These are phyloP conservation scores for Ceriops zippeliana DNA, from an alignment of 345 rosid species.

Conservation along the genomic window DNA sequence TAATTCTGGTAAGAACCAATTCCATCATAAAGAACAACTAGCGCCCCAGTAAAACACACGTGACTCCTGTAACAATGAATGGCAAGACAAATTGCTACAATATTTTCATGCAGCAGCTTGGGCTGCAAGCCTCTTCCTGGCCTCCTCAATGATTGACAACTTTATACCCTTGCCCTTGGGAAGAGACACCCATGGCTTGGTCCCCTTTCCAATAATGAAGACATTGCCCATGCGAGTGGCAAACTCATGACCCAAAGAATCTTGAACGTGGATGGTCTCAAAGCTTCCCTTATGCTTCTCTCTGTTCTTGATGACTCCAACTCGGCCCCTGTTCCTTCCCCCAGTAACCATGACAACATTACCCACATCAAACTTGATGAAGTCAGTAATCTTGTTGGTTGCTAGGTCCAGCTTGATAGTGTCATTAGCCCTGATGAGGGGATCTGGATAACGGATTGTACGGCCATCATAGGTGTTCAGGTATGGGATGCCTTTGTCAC, in stretches of 20 bases:
- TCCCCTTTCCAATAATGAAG: conserved; percentile 71
- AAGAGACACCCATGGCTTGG: conserved; percentile 85
- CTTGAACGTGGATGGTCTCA: conserved; percentile 77
- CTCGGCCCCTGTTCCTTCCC: conserved; percentile 88
- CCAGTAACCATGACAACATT: conserved; percentile 94
- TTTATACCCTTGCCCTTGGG: conserved; percentile 91
- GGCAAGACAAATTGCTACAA: not conserved
- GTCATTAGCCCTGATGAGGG: conserved; percentile 81
- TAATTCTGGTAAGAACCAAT: not conserved
- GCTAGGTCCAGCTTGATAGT: conserved; percentile 82
- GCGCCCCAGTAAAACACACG: not conserved
- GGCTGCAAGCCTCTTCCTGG: conserved; percentile 69
- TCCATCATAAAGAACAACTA: not conserved
- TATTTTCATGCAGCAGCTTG: conserved; percentile 37
- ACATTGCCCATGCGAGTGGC: conserved; percentile 87
- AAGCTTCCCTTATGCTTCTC: conserved; percentile 92
- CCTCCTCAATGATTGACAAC: conserved; percentile 78
- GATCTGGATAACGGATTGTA: conserved; percentile 86
- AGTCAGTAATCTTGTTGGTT: conserved; percentile 63
- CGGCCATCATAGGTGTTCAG: conserved; percentile 83
- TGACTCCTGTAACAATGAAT: not conserved
- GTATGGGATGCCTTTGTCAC: conserved; percentile 76
- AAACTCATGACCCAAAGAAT: conserved; percentile 70
- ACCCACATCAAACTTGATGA: conserved; percentile 83
- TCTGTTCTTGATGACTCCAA: conserved; percentile 71